Evolutionary conservation across 306 rosid species (phyloP).

Genomic region (Vigna reflexopilosa): DNA sequence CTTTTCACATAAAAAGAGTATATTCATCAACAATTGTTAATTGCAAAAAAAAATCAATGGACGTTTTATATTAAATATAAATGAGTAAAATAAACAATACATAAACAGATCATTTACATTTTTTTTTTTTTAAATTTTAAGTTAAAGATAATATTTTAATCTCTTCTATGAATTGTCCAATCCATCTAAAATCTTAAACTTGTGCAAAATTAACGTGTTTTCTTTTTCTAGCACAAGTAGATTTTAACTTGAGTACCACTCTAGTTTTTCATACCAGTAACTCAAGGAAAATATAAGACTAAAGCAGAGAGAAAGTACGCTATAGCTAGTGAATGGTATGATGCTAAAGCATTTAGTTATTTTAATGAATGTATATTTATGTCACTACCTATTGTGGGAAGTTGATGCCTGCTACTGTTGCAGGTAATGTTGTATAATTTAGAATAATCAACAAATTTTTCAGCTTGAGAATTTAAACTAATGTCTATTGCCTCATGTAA

Average conservation of each 20-base stretch:
- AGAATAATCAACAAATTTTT: not conserved
- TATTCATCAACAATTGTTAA: too few species aligned
- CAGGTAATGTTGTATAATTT: not conserved
- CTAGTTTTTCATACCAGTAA: not conserved
- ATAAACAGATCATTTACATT: too few species aligned
- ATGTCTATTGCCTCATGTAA: not conserved
- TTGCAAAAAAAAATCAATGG: too few species aligned
- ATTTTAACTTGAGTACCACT: not conserved
- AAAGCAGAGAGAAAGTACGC: not conserved
- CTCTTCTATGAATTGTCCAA: too few species aligned
- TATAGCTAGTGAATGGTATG: not conserved
- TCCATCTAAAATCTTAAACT: too few species aligned
- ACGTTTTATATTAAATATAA: too few species aligned
- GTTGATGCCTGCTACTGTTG: not conserved
- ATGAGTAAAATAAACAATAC: too few species aligned
- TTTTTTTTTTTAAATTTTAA: too few species aligned
- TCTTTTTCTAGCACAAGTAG: too few species aligned
- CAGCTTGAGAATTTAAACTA: not conserved
- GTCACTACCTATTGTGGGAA: not conserved
- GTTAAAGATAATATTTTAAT: too few species aligned
- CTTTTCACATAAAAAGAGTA: too few species aligned
- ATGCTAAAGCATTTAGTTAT: not conserved
- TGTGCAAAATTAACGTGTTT: not conserved
- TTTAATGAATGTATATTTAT: not conserved
- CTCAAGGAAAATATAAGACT: not conserved